A percentile compares a stretch with the other conserved stretches of the same genome.
Evolutionary conservation across 2,329 filamentous ascomycete genomes (phyloP).

Genomic region (Juglanconis oblonga): DNA sequence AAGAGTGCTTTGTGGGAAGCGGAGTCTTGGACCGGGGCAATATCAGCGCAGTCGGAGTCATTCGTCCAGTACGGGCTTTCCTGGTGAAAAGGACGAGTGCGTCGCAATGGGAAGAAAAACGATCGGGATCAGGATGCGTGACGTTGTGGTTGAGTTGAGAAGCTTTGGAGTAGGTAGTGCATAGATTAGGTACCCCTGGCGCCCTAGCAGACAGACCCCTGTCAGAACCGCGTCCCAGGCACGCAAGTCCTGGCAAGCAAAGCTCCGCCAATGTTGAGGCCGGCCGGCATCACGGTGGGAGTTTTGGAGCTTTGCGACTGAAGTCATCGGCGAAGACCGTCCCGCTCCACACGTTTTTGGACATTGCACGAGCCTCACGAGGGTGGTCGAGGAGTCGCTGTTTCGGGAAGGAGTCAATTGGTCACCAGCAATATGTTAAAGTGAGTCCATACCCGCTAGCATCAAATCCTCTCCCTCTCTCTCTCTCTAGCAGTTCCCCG

Average conservation of each 20-base stretch:
- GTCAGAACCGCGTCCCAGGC: not conserved
- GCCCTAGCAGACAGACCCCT: not conserved
- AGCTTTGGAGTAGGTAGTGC: too few relatives aligned
- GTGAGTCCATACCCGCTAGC: not conserved
- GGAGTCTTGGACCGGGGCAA: not conserved
- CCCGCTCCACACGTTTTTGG: not conserved
- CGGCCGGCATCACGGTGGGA: conserved; percentile 1
- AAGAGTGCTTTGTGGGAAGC: not conserved
- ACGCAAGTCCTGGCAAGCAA: not conserved
- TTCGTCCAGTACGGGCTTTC: too few relatives aligned
- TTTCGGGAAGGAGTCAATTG: conserved; percentile 1
- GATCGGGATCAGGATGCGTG: too few relatives aligned
- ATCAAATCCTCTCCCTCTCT: not conserved
- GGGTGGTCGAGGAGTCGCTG: not conserved
- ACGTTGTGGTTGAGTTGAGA: too few relatives aligned
- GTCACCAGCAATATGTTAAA: conserved; percentile 14
- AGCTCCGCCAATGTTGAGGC: not conserved
- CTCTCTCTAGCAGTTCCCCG: not conserved
- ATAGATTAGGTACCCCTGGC: too few relatives aligned
- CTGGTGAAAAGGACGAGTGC: too few relatives aligned
- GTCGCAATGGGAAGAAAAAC: too few relatives aligned
- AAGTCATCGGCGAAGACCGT: not conserved
- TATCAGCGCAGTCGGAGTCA: not conserved
- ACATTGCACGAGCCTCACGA: not conserved
- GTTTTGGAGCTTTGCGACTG: not conserved